A percentile compares a stretch with the other conserved stretches of the same genome.
Conservation (phyloP, 2,329 filamentous ascomycete genomes). For the Penicillium janthinellum region DNA sequence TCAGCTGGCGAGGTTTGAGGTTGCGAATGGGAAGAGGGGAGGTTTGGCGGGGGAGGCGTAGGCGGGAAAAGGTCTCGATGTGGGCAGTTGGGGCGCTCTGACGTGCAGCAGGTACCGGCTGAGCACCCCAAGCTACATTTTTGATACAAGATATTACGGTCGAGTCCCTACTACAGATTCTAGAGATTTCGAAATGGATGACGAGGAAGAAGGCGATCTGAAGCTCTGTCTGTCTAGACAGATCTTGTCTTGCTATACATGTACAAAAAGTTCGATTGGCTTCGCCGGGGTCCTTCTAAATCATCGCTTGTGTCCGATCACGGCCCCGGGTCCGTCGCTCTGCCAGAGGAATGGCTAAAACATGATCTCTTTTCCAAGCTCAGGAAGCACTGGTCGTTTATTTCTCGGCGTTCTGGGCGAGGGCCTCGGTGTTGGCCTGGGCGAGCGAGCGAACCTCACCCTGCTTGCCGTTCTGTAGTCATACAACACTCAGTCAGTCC, state of each 20-base stretch:
- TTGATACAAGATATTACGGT: not conserved
- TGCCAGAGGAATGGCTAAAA: conserved; percentile 21
- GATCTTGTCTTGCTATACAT: conserved; percentile 43
- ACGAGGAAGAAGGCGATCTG: conserved; percentile 25
- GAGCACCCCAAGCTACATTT: conserved; percentile 4
- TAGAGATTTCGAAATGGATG: conserved; percentile 4
- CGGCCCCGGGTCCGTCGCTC: conserved; percentile 24
- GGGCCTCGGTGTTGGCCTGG: conserved; percentile 54
- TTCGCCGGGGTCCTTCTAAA: conserved; percentile 20
- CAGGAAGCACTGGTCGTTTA: conserved; percentile 30
- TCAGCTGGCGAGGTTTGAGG: conserved; percentile 10
- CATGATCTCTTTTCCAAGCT: not conserved
- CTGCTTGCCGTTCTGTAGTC: conserved; percentile 94
- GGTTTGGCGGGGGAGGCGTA: conserved; percentile 10
- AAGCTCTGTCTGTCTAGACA: conserved; percentile 32
- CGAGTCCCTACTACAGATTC: not conserved
- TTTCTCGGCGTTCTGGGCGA: conserved; percentile 48
- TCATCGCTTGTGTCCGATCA: conserved; percentile 18
- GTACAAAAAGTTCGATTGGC: conserved; percentile 32
- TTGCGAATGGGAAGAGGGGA: conserved; percentile 18
- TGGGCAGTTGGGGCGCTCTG: conserved; percentile 18
- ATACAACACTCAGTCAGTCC: conserved; percentile 35
- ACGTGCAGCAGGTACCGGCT: conserved; percentile 23
- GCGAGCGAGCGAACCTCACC: conserved; percentile 76
- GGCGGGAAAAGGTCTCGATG: conserved; percentile 28